Evolutionary conservation across 75 land plant species (phyloP).

Genomic region (Picea sitchensis): DNA sequence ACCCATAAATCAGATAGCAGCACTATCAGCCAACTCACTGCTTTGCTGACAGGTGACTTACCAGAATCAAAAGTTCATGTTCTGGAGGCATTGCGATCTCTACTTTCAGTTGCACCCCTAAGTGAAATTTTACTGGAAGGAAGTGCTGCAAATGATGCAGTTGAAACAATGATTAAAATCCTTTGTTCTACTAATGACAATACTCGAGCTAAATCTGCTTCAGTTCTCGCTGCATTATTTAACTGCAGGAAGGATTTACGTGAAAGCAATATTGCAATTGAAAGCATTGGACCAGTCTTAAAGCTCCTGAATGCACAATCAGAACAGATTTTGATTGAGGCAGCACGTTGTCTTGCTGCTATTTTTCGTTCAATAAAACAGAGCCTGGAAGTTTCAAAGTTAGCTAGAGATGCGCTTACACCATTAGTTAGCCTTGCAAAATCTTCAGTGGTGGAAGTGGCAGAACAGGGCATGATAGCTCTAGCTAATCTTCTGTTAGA

Average conservation of each 20-base stretch:
- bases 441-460: conserved; percentile 64
- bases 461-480: conserved; percentile 62
- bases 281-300: conserved; percentile 50
- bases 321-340: conserved; percentile 61
- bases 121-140: conserved; percentile 81
- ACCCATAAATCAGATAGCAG: conserved; percentile 94
- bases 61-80: conserved; percentile 98
- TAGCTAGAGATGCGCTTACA: conserved; percentile 62
- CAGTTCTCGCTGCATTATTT: conserved; percentile 82
- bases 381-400: conserved; percentile 61
- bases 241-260: conserved; percentile 74
- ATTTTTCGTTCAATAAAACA: conserved; percentile 79
- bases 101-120: conserved; percentile 84
- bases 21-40: conserved; percentile 94
- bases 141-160: conserved; percentile 91
- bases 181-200: conserved; percentile 65
- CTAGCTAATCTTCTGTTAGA: conserved; percentile 87
- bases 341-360: conserved; percentile 86
- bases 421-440: conserved; percentile 66
- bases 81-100: conserved; percentile 81
- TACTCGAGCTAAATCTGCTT: conserved; percentile 89
- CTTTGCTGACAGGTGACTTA: conserved; percentile 84
- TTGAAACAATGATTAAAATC: conserved; percentile 83
- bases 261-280: conserved; percentile 75
- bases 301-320: conserved; percentile 63